Evolutionary conservation across 2,329 filamentous ascomycete genomes (phyloP).

Genomic region (Monilinia fructigena): DNA sequence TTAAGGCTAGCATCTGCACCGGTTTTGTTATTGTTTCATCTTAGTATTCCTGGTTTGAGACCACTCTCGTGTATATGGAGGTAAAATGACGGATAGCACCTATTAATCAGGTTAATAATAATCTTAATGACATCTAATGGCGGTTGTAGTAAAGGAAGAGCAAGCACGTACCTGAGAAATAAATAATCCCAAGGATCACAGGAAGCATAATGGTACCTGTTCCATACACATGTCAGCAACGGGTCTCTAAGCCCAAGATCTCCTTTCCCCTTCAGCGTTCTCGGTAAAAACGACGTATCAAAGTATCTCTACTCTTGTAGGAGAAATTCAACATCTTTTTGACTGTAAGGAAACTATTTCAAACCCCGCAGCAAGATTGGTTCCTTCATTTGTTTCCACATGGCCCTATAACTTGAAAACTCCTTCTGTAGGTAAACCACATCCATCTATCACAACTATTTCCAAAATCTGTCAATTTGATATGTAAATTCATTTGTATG

Average conservation of each 20-base stretch:
- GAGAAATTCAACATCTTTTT: background rate
- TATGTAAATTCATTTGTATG: background rate
- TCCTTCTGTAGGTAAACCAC: no score
- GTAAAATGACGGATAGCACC: no score
- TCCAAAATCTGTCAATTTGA: background rate
- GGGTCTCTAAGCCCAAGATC: background rate
- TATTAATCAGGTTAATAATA: background rate
- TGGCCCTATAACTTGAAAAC: background rate
- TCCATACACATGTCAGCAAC: background rate
- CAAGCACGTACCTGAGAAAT: no score
- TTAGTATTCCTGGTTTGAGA: no score
- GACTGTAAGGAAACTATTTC: background rate
- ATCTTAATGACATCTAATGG: background rate
- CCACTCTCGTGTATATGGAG: no score
- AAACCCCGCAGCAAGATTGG: rapidly evolving
- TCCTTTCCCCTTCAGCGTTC: background rate
- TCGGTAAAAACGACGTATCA: background rate
- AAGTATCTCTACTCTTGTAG: background rate
- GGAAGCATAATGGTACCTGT: background rate
- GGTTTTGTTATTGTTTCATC: no score
- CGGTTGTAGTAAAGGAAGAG: no score
- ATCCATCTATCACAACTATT: no score
- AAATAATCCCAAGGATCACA: no score
- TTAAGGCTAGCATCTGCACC: no score
- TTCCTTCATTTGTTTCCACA: background rate